Evolutionary conservation across 2,329 filamentous ascomycete species (phyloP).

Genomic region (Aureobasidium lini): DNA sequence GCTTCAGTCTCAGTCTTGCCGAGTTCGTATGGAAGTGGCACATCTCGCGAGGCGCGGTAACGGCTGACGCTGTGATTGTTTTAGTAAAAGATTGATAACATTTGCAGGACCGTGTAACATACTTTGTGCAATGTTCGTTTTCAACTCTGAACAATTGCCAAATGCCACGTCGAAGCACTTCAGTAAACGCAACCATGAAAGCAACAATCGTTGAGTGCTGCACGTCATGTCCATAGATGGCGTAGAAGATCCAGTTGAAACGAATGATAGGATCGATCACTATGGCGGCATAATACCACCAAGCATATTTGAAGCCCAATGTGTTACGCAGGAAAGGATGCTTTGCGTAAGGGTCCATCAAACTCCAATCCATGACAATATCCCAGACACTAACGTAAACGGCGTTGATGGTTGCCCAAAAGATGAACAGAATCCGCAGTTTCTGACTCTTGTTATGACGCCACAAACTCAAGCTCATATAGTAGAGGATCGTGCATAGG

Average conservation of each 20-base stretch:
- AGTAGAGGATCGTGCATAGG: constrained; percentile 70
- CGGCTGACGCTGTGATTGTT: constrained; percentile 52
- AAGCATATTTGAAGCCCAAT: constrained; percentile 67
- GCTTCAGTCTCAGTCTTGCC: not conserved
- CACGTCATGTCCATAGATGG: constrained; percentile 68
- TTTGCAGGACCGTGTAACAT: not conserved
- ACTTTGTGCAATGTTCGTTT: constrained; percentile 90
- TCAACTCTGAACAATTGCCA: constrained; percentile 94
- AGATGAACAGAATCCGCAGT: constrained; percentile 65
- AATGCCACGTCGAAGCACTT: constrained; percentile 76
- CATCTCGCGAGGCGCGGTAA: constrained; percentile 82
- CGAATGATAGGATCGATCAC: constrained; percentile 73
- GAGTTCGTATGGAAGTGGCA: constrained; percentile 72
- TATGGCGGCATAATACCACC: constrained; percentile 85
- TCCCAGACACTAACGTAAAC: constrained; percentile 89
- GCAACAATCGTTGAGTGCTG: constrained; percentile 79
- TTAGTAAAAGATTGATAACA: constrained; percentile 7
- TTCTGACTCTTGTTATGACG: constrained; percentile 57
- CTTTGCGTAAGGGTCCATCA: constrained; percentile 66
- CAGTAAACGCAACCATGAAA: constrained; percentile 69
- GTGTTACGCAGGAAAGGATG: constrained; percentile 62
- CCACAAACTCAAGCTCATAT: constrained; percentile 72
- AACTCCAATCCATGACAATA: constrained; percentile 85
- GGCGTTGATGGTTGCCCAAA: constrained; percentile 72
- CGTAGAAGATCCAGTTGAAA: constrained; percentile 92